Evolutionary conservation across 2,329 filamentous ascomycete species (phyloP), one percentile per base, ranked within the genome.

Genomic region (Passalora sequoiae): DNA sequence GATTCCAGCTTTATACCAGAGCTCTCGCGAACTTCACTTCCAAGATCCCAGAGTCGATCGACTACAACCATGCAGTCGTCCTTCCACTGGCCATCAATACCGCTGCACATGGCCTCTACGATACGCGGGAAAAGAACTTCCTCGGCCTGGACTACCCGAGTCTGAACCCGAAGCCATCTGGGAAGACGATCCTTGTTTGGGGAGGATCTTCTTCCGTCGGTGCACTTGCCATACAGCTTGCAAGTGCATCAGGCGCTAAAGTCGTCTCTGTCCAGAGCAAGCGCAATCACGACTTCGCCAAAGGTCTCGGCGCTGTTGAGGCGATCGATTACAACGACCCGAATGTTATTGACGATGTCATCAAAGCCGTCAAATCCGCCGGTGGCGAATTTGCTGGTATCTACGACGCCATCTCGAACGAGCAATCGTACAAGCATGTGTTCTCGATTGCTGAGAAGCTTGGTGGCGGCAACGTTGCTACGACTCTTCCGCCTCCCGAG

Each of bases 81-180:
- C 62, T 73, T 2, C 70, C 70, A 1, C 60, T 72, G 6, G 67
- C 66, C 15, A 59, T 72, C 43, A 66, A 67, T 17, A 72, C 70
- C 3, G 69, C 70, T 12, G 58, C 66, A 13, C 57, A 60, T n/a
- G 66, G 64, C 19, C 65, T 73, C 10, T 72, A 67, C 60, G 61
- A 63, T 45, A 56, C 61, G 15, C 57, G 62, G 28, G 38, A 46
- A 12, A 50, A 57, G 25, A 51, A 49, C 15, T 57, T 63, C 28
- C 62, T 73, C 7, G 64, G 58, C 6, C 61, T 72, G 4, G 61
- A 66, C 0, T 54, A 62, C 25, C 69, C 70, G 0, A 62, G 56
- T 17, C 50, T 63, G 9, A 56, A 54, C 33, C 58, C 62, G 2
- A 54, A 61, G 17, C 49, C 55, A 15, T 52, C 53, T 3, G 58